These are phyloP conservation scores for Septoria linicola DNA, from an alignment of 2,329 filamentous ascomycete genomes.

Conservation along the genomic window DNA sequence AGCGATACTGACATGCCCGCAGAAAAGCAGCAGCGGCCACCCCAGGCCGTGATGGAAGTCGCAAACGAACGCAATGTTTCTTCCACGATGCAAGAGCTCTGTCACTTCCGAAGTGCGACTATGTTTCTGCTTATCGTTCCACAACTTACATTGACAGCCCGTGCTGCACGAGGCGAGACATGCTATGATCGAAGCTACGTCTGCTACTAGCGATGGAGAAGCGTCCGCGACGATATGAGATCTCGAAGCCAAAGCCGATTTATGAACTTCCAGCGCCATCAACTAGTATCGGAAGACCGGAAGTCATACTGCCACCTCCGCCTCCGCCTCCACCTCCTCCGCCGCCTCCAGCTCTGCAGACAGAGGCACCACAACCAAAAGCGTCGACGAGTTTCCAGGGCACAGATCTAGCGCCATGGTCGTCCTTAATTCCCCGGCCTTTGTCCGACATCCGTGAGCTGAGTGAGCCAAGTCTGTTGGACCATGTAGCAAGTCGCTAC, in stretches of 20 bases:
- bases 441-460: slow-evolving; percentile 53
- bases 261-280: slow-evolving; percentile 16
- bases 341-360: slow-evolving; percentile 1
- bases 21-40: too few species aligned
- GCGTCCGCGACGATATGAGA: slow-evolving; percentile 25
- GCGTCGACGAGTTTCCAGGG: slow-evolving; percentile 3
- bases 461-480: slow-evolving; percentile 49
- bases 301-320: slow-evolving; percentile 14
- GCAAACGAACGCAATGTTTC: too few species aligned
- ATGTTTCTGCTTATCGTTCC: too few species aligned
- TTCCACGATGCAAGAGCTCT: too few species aligned
- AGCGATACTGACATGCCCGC: too few species aligned
- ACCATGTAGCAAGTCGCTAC: slow-evolving; percentile 18
- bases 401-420: slow-evolving; percentile 22
- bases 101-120: too few species aligned
- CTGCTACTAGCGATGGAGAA: slow-evolving; percentile 17
- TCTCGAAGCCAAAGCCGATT: slow-evolving; percentile 26
- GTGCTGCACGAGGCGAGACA: too few species aligned
- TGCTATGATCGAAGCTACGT: too few species aligned
- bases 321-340: slow-evolving; percentile 14
- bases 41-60: too few species aligned
- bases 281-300: not conserved
- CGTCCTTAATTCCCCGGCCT: slow-evolving; percentile 42
- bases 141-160: too few species aligned
- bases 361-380: slow-evolving; percentile 2